Evolutionary conservation across 2,329 filamentous ascomycete genomes (phyloP), one percentile per base, ranked within the genome.

Genomic region (Lachnellula willkommii): DNA sequence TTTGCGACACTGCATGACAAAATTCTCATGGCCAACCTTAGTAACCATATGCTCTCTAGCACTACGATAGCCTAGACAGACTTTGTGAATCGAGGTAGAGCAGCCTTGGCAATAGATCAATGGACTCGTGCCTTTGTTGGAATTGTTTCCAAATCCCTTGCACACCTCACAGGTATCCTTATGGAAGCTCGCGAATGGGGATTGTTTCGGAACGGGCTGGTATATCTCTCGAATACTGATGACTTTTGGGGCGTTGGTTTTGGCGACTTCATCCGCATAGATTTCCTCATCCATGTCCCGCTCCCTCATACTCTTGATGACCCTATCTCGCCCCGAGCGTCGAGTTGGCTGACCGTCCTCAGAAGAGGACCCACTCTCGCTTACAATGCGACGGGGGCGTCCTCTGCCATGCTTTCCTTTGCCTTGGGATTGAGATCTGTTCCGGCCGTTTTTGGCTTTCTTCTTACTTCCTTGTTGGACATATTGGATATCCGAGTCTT

Each of bases 91-190:
- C 0, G 88, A 80, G 48, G 86, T 77, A 2, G 87, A 90, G 69
- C 94, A 99, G 32, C 94, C 94, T 73, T 99, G 95, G 64, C 94
- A 99, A 67, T 87, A 85, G 36, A 99, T 80, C 24, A 99, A 75
- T 40, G 81, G 77, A 1, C 68, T 69, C 36, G 47, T 57, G 12
- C 89, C 90, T 67, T 85, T 87, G 55, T 76, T 79, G 1, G 73
- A 70, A 22, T 78, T 75, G 48, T 80, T 74, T 8, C 80, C 79
- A 15, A 70, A 72, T n/a, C 74, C 72, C 48, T 73, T 74, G 68
- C 94, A 99, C 2, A 83, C 79, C 62, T 89, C 85, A 70, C 94
- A 99, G 7, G 74, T 75, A 42, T 81, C 75, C 47, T 79, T 82
- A 70, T 99, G 94, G 11, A 82, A 79, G 22, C 77, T 74, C 53